phyloP scores from a whole-genome alignment of 2,329 filamentous ascomycete genomes.

The Nigrograna mackinnonii region DNA sequence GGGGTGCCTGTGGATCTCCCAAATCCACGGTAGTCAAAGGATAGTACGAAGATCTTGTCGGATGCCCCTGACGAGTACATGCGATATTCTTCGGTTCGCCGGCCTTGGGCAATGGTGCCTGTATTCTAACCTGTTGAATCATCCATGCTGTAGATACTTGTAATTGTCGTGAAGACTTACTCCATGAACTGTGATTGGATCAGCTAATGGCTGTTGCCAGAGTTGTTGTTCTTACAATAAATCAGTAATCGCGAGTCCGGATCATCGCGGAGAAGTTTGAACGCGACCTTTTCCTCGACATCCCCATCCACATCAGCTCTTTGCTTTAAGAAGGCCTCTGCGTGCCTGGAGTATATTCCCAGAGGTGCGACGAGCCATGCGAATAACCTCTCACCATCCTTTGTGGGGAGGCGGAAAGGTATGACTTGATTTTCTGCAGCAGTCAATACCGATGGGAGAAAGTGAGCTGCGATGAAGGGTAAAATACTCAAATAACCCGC shows the following conservation, averaged over 20 bases:
- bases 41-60: conserved; percentile 66
- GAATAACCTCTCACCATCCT: conserved; percentile 77
- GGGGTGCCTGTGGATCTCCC: conserved; percentile 79
- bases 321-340: conserved; percentile 63
- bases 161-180: conserved; percentile 47
- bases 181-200: conserved; percentile 64
- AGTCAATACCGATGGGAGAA: too few relatives aligned
- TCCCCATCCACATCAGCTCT: conserved; percentile 36
- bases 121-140: conserved; percentile 59
- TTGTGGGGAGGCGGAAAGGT: conserved; percentile 75
- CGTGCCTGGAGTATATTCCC: conserved; percentile 72
- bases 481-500: conserved; percentile 34
- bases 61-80: conserved; percentile 67
- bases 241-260: conserved; percentile 59
- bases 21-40: conserved; percentile 92
- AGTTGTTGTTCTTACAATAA: conserved; percentile 46
- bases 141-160: too few relatives aligned
- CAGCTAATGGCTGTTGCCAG: too few relatives aligned
- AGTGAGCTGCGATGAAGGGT: neutral
- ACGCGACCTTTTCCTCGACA: conserved; percentile 52
- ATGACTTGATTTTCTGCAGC: conserved; percentile 78
- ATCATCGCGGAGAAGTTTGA: conserved; percentile 55
- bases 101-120: conserved; percentile 78
- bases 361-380: conserved; percentile 91
- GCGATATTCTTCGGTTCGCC: conserved; percentile 78